Conservation (phyloP, 2,329 filamentous ascomycete genomes). For the Phyllosticta citriasiana region DNA sequence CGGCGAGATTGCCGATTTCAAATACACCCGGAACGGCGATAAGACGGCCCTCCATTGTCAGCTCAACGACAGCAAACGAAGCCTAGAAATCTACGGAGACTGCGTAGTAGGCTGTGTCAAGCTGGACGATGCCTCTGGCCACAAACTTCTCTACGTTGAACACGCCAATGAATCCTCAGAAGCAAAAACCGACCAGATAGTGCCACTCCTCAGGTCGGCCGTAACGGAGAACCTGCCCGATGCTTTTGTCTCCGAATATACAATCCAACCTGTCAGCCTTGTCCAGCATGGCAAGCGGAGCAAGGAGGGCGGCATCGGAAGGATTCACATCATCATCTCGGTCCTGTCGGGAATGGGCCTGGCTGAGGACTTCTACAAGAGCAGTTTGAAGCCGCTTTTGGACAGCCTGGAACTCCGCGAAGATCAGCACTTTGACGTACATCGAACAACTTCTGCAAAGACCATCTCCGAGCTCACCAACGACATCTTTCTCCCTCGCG, state of each 20-base stretch:
- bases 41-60: not conserved
- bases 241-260: not conserved
- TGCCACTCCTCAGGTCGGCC: not conserved
- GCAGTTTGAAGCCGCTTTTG: conserved; percentile 32
- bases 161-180: not conserved
- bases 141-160: conserved; percentile 1
- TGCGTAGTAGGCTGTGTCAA: conserved; percentile 3
- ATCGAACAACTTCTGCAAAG: conserved; percentile 53
- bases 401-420: conserved; percentile 29
- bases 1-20: not conserved
- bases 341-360: conserved; percentile 34
- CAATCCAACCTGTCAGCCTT: not conserved
- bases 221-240: not conserved
- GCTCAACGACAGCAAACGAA: not conserved
- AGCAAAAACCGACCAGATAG: not conserved
- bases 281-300: not conserved
- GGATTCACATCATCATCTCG: conserved; percentile 35
- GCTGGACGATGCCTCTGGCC: not conserved
- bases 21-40: not conserved
- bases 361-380: conserved; percentile 30
- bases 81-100: not conserved
- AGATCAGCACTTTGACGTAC: conserved; percentile 38
- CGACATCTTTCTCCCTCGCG: conserved; percentile 37
- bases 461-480: conserved; percentile 56
- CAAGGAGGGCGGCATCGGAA: not conserved